Conservation (phyloP, 2,329 filamentous ascomycete genomes). For the Colletotrichum sp. region DNA sequence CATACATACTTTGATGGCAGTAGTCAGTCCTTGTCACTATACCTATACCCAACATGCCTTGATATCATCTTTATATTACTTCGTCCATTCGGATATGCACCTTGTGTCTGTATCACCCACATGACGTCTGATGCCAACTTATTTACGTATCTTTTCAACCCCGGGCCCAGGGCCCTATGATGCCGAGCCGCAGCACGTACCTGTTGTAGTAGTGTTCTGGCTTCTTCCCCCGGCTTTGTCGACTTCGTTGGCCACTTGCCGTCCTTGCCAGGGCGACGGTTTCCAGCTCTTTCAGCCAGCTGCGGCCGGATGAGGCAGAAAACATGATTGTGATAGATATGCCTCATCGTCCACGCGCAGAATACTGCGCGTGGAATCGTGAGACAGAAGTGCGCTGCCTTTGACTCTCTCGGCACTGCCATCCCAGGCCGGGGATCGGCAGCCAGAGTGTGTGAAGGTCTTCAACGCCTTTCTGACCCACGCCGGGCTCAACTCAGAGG, state of each 20-base stretch:
- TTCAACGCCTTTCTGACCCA: neutral
- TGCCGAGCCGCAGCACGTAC: neutral
- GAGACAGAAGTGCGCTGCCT: too few relatives aligned
- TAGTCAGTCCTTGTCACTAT: neutral
- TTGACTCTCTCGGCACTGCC: too few relatives aligned
- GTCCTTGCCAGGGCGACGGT: fast-evolving
- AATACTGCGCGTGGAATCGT: neutral
- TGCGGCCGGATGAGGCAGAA: neutral
- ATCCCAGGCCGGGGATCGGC: neutral
- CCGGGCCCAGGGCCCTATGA: neutral
- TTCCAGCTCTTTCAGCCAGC: neutral
- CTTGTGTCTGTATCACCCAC: neutral
- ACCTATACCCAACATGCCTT: slow-evolving; percentile 8
- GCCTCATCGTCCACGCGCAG: neutral
- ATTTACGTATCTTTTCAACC: neutral
- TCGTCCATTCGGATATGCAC: neutral
- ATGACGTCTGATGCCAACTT: neutral
- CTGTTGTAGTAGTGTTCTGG: neutral
- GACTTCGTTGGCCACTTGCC: neutral
- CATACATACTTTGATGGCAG: neutral
- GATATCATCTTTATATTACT: neutral
- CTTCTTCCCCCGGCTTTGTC: neutral
- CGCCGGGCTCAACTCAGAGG: neutral
- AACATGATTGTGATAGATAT: neutral
- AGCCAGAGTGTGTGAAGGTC: neutral